Evolutionary conservation across 1,284 basidiomycete species (phyloP).

Genomic region (Coniophora puteana): DNA sequence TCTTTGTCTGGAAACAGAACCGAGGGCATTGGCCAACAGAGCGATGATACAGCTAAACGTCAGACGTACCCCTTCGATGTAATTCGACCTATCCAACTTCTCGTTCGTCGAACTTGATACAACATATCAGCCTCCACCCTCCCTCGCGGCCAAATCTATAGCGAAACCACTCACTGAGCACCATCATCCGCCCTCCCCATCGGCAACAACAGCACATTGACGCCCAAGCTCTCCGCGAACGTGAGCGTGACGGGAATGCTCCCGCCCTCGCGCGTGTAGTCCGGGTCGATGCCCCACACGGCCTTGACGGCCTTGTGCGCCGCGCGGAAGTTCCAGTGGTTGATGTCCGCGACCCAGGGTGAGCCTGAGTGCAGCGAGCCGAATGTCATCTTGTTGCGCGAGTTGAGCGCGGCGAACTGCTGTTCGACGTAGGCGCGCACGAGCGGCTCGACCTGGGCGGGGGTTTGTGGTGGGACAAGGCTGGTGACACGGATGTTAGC

Average conservation of each 20-base stretch:
- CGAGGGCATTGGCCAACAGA: conserved; percentile 8
- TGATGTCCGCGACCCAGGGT: conserved; percentile 84
- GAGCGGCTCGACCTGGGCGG: conserved; percentile 67
- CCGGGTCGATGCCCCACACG: conserved; percentile 81
- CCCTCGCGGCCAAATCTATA: conserved; percentile 2
- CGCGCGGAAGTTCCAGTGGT: conserved; percentile 96
- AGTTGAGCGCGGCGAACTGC: conserved; percentile 82
- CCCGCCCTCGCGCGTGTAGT: conserved; percentile 92
- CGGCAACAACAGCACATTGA: conserved; percentile 83
- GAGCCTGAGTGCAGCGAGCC: conserved; percentile 81
- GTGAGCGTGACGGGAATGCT: conserved; percentile 96
- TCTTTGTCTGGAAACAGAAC: conserved; percentile 50
- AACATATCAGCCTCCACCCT: too few species aligned
- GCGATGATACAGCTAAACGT: background rate
- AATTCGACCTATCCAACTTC: conserved; percentile 93
- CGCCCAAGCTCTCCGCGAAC: conserved; percentile 85
- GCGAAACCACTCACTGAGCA: conserved; percentile 65
- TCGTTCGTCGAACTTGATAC: conserved; percentile 85
- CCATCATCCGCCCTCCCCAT: conserved; percentile 95
- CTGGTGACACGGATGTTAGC: conserved; percentile 28
- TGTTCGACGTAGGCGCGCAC: conserved; percentile 70
- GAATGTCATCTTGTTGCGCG: conserved; percentile 73
- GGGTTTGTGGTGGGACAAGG: conserved; percentile 88
- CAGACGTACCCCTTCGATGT: conserved; percentile 77
- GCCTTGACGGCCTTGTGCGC: conserved; percentile 83